A percentile compares a stretch with the other conserved stretches of the same genome.
These are phyloP conservation scores for Olyra latifolia DNA, from an alignment of 176 grass and related monocot species.

Conservation along the genomic window DNA sequence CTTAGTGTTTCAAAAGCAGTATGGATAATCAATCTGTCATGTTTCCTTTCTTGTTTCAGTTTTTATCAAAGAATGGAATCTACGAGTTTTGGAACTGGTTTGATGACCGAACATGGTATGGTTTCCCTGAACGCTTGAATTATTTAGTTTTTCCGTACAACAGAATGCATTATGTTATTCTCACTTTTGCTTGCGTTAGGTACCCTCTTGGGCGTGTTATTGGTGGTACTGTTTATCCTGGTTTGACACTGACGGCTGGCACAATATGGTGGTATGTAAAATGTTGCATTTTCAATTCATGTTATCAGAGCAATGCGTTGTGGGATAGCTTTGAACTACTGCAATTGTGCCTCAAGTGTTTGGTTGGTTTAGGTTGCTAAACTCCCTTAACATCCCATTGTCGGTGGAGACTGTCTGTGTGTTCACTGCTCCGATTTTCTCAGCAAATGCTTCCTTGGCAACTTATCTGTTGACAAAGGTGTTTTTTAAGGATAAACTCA, in stretches of 20 bases:
- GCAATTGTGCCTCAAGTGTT: constrained; percentile 1
- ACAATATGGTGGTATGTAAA: constrained; percentile 65
- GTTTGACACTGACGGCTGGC: constrained; percentile 85
- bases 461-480: constrained; percentile 93
- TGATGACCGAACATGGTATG: constrained; percentile 91
- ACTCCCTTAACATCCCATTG: constrained; percentile 86
- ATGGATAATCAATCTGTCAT: background rate
- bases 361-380: constrained; percentile 55
- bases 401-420: constrained; percentile 94
- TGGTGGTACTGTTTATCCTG: constrained; percentile 66
- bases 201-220: constrained; percentile 82
- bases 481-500: background rate
- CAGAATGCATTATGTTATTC: background rate
- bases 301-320: background rate
- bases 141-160: background rate
- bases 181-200: constrained; percentile 41
- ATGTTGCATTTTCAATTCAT: background rate
- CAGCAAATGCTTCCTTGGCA: constrained; percentile 82
- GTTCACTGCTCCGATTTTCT: constrained; percentile 94
- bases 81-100: constrained; percentile 99
- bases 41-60: constrained; percentile 51
- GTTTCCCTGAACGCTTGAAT: background rate
- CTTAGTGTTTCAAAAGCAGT: too few species aligned
- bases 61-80: constrained; percentile 89
- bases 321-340: background rate